These are phyloP conservation scores for Colletotrichum lentis DNA, from an alignment of 2,329 filamentous ascomycete genomes.

Conservation along the genomic window DNA sequence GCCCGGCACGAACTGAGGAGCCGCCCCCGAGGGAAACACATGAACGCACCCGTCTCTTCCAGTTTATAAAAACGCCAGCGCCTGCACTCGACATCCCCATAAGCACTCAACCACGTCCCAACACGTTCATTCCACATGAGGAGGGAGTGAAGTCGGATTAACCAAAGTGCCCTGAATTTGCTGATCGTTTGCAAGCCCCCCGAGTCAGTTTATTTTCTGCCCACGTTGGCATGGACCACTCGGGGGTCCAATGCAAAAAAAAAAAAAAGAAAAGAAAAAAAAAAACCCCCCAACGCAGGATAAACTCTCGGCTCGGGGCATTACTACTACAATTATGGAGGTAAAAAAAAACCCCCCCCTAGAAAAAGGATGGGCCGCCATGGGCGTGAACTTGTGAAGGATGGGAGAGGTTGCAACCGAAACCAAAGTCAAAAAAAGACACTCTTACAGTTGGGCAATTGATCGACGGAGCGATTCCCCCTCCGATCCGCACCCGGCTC, in stretches of 20 bases:
- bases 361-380: too few relatives aligned
- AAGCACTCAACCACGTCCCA: background rate
- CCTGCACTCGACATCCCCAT: background rate
- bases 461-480: slow-evolving; percentile 7
- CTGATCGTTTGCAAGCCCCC: background rate
- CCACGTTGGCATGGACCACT: background rate
- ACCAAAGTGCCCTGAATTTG: background rate
- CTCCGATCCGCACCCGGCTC: too few relatives aligned
- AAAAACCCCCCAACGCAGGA: background rate
- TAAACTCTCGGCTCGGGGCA: slow-evolving; percentile 1
- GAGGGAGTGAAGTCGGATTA: background rate
- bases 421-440: background rate
- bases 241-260: background rate
- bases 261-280: too few relatives aligned
- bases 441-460: background rate
- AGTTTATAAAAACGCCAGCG: background rate
- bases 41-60: background rate
- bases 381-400: too few relatives aligned
- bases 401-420: background rate
- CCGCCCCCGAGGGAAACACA: background rate
- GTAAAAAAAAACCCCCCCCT: too few relatives aligned
- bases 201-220: slow-evolving; percentile 10
- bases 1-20: background rate
- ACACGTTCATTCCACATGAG: too few relatives aligned
- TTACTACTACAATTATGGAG: too few relatives aligned